phyloP scores from a whole-genome alignment of 2,329 filamentous ascomycete species.

The Graphiopsis chlorocephala region DNA sequence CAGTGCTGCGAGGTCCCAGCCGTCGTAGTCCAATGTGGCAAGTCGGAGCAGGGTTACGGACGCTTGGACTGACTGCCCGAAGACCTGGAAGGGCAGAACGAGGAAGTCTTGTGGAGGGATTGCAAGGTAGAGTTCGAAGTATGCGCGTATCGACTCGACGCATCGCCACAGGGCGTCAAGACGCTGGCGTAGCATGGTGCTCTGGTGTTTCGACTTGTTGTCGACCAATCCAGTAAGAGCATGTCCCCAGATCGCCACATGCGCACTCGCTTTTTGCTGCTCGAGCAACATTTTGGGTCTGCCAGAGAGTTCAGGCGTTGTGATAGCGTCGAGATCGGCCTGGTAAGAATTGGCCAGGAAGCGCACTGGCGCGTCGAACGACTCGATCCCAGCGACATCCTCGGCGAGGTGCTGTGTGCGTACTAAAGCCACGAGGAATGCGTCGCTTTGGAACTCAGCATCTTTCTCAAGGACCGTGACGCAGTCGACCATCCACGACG shows the following conservation, averaged over 20 bases:
- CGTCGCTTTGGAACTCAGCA: slow-evolving; percentile 28
- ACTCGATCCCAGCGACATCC: slow-evolving; percentile 24
- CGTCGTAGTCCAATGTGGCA: slow-evolving; percentile 30
- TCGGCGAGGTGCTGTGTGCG: slow-evolving; percentile 29
- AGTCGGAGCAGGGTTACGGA: slow-evolving; percentile 31
- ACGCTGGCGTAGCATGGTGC: slow-evolving; percentile 19
- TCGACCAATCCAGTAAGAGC: slow-evolving; percentile 29
- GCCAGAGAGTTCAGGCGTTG: slow-evolving; percentile 17
- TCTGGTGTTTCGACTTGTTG: slow-evolving; percentile 21
- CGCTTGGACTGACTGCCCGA: slow-evolving; percentile 31
- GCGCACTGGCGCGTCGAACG: slow-evolving; percentile 26
- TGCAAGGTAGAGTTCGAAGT: slow-evolving; percentile 28
- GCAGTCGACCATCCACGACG: slow-evolving; percentile 26
- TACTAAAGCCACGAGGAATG: slow-evolving; percentile 30
- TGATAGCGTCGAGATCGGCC: slow-evolving; percentile 28
- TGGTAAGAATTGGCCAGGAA: slow-evolving; percentile 29
- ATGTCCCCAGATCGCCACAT: slow-evolving; percentile 29
- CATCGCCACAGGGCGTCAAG: slow-evolving; percentile 28
- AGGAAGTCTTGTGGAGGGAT: slow-evolving; percentile 28
- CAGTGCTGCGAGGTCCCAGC: slow-evolving; percentile 28
- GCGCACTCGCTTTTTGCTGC: slow-evolving; percentile 28
- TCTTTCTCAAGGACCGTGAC: slow-evolving; percentile 24
- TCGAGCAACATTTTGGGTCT: slow-evolving; percentile 24
- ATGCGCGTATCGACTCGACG: slow-evolving; percentile 25
- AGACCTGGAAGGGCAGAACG: slow-evolving; percentile 29